Base-by-base conservation (phyloP, 345 rosid species). In the Brassica napus region DNA sequence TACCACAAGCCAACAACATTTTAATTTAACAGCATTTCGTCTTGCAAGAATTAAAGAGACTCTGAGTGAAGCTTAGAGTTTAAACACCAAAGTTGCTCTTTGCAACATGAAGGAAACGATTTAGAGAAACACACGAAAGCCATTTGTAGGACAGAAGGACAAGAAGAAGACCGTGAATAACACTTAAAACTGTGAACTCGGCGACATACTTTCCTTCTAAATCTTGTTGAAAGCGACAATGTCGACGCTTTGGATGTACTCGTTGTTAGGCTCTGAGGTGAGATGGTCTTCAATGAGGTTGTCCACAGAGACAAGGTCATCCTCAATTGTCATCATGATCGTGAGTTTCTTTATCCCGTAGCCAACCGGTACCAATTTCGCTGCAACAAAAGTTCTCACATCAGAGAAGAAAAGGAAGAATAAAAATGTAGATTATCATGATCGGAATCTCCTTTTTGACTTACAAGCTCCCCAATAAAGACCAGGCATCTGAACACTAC, bases 191-290 rank as follows among this genome's bases (percentile, higher is more conserved):
- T 18, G 23, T 32, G 4, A 59, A 68, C 61, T 68, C 28, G 1
- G 54, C 54, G 18, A n/a, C n/a, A n/a, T 57, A 21, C 30, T 10
- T 37, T 35, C 30, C 75, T 81, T 49, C 62, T 86, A 92, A 58
- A 92, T 94, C 80, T 94, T 91, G 91, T 92, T 94, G 82, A 92
- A 94, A 65, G 97, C 99, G 3, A 88, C 97, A 21, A 94, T 94
- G 86, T 94, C 98, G 31, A 97, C 94, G 67, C 99, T 92, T 85
- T 94, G 97, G 71, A 94, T 26, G 73, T 86, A 77, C 78, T 94
- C 94, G 10, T 77, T 90, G 86, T 81, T 62, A 0, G 98, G 98
- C 88, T 92, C 97, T 1, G 26, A 89, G 1, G 90, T 90, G 66
- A 94, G 93, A 68, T 37, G 44, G 54, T 94, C 98, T 85, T 92